Evolutionary conservation across 371 early-diverging fungal species (phyloP), one percentile per base, ranked within the genome.

Genomic region (Mucor lusitanicus): DNA sequence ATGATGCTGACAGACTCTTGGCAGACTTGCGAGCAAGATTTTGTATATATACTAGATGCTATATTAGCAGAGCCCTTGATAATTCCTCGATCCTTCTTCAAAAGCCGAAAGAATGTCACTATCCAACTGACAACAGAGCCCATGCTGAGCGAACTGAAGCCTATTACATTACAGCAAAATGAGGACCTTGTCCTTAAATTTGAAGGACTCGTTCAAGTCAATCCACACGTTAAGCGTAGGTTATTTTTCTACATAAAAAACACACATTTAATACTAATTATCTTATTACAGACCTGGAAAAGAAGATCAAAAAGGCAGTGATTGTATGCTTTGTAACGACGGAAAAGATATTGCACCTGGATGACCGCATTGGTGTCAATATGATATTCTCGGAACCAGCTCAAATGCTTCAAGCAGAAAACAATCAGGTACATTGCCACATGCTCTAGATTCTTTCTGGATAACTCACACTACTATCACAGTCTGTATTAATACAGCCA

Each of bases 381-480:
- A 79, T 76, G 75, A 65, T 74, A 8, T 72, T 76, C 32, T 62
- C 76, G 1, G 74, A 79, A 63, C 79, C 79, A 13, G 63, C 73
- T 9, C 67, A 69, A 37, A 46, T 60, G 11, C 30, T 69, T 19
- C 46, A 35, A 19, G 53, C 57, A 3, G 58, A 67, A 0, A 33
- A 33, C 17, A 40, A 59, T 32, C 63, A 71, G 28, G 50, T 50
- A 50, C 50, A 50, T 25, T 7, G 12, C 44, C 17, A 44, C 17
- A 7, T 19, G 7, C 44, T 37, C 15, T 37, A 12, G 13, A 37
- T 37, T 12, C 13, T 3, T 13, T 13, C 15, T 13, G 15, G n/a
- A 55, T 6, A 9, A n/a, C n/a, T 55, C 4, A 23, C 15, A 6
- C 30, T 28, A 5, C n/a, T 30, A 19, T 17, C 25, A 6, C 55